phyloP scores from a whole-genome alignment of 1,284 basidiomycete genomes.

The Trichosporon ovoides region DNA sequence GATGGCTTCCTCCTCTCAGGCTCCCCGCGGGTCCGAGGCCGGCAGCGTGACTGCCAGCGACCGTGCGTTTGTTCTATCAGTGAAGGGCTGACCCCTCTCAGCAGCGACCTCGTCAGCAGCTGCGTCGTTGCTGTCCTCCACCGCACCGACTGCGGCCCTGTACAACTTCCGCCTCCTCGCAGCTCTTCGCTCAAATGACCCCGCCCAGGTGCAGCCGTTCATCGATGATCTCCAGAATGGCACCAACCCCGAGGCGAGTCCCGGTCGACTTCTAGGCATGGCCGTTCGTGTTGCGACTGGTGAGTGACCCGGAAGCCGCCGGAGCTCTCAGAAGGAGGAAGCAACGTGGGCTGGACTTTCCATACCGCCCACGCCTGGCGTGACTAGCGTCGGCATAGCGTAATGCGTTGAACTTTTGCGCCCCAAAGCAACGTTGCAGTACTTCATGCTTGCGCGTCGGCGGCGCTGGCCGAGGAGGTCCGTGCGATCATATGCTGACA shows the following conservation, averaged over 20 bases:
- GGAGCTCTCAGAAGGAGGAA: too few species aligned
- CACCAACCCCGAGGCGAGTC: constrained; percentile 51
- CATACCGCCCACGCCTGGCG: background rate
- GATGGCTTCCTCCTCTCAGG: too few species aligned
- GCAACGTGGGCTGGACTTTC: background rate
- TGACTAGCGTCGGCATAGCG: too few species aligned
- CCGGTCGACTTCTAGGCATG: constrained; percentile 72
- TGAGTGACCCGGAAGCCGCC: constrained; percentile 36
- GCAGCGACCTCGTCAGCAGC: constrained; percentile 5
- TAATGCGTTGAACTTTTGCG: too few species aligned
- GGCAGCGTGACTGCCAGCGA: too few species aligned
- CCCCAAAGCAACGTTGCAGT: background rate
- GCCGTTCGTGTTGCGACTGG: constrained; percentile 78
- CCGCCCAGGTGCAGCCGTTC: constrained; percentile 72
- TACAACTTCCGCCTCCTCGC: constrained; percentile 74
- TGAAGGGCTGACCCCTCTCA: background rate
- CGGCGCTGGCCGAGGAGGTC: too few species aligned
- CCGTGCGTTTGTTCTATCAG: too few species aligned
- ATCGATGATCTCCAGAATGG: constrained; percentile 64
- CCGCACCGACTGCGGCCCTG: constrained; percentile 50
- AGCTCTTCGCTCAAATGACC: constrained; percentile 70
- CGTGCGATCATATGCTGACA: too few species aligned
- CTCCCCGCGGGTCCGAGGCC: too few species aligned
- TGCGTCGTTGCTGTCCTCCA: constrained; percentile 8
- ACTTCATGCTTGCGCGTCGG: too few species aligned